Evolutionary conservation across 202 grass and related monocot species (phyloP).

Genomic region (Panicum hallii): DNA sequence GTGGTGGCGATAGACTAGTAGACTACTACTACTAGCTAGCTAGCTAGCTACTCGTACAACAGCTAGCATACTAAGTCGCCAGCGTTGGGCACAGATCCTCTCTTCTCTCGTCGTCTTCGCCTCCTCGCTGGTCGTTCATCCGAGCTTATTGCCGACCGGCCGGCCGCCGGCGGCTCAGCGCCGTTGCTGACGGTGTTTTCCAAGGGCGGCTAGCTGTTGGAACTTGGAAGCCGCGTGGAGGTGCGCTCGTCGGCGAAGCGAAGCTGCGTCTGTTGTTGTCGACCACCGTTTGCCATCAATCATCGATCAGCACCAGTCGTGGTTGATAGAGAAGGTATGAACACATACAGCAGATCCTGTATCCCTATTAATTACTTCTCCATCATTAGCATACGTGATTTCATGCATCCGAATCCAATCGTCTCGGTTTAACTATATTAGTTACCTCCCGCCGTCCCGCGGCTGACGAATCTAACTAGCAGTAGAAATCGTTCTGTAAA

Average conservation of each 20-base stretch:
- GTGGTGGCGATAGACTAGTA: background rate
- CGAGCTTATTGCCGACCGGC: background rate
- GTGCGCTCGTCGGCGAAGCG: background rate
- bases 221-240: background rate
- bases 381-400: constrained; percentile 32
- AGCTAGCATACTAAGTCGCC: background rate
- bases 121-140: constrained; percentile 5
- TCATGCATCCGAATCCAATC: constrained; percentile 30
- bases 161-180: background rate
- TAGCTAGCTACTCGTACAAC: background rate
- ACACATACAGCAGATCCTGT: background rate
- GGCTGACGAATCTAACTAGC: background rate
- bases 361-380: background rate
- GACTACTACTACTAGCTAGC: background rate
- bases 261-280: background rate
- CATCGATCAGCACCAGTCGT: constrained; percentile 21
- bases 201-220: background rate
- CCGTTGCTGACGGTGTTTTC: background rate
- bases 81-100: background rate
- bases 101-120: background rate
- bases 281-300: constrained; percentile 9
- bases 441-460: background rate
- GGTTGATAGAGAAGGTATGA: constrained; percentile 44
- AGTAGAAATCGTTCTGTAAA: background rate
- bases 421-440: background rate